A percentile compares a stretch with the other conserved stretches of the same genome.
These are phyloP conservation scores for Erythrophleum ivorense DNA, from an alignment of 331 rosid genomes.

Conservation along the genomic window DNA sequence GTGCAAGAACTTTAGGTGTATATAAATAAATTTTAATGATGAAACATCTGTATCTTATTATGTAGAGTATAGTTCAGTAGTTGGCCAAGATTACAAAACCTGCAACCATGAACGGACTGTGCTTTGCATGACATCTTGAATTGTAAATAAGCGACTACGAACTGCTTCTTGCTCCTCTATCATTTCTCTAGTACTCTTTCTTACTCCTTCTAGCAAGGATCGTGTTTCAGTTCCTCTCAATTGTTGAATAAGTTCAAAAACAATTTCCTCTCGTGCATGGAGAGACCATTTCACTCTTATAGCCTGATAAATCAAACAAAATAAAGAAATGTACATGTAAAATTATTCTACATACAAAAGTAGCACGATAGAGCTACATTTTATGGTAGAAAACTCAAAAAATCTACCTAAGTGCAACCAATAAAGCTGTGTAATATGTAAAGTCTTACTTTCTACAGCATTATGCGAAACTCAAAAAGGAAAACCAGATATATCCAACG, in stretches of 20 bases:
- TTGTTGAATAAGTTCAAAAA: constrained; percentile 81
- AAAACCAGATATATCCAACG: background rate
- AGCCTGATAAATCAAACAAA: constrained; percentile 57
- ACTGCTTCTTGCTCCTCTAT: constrained; percentile 97
- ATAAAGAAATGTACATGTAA: background rate
- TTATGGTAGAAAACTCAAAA: constrained; percentile 1
- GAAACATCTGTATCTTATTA: background rate
- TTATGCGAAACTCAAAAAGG: background rate
- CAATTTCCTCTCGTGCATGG: constrained; percentile 93
- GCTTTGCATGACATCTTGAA: constrained; percentile 97
- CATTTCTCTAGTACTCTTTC: constrained; percentile 81
- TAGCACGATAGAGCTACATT: background rate
- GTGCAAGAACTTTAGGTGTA: background rate
- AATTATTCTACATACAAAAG: constrained; percentile 7
- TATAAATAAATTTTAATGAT: background rate
- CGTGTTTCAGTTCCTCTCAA: constrained; percentile 73
- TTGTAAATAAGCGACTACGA: constrained; percentile 88
- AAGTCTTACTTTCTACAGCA: background rate
- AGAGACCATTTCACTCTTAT: constrained; percentile 97
- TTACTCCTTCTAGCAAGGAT: constrained; percentile 57
- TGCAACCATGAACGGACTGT: constrained; percentile 97
- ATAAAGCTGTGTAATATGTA: background rate
- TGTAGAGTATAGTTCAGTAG: constrained; percentile 16
- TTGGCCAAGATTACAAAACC: constrained; percentile 49
- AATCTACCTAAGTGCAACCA: constrained; percentile 12